Evolutionary conservation across 371 early-diverging fungal species (phyloP).

Genomic region (Entomophthora muscae): DNA sequence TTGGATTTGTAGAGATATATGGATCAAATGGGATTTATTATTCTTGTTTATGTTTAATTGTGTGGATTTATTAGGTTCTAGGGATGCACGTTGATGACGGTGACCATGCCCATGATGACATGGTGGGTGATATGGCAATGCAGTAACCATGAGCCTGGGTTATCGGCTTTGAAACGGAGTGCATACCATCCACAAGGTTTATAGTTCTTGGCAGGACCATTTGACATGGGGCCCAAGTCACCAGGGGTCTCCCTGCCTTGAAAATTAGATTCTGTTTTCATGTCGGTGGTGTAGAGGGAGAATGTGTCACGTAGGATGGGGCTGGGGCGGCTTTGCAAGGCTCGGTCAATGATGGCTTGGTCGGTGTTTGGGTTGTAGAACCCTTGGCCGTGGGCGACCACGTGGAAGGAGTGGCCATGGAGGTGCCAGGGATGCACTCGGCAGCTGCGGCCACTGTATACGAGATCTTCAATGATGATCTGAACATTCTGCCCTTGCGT

Average conservation of each 20-base stretch:
- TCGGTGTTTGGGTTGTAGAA: background rate
- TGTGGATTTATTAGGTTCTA: no score
- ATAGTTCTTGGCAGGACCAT: background rate
- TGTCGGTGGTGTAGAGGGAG: background rate
- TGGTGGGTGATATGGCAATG: conserved; percentile 29
- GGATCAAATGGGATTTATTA: no score
- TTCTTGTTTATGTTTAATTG: no score
- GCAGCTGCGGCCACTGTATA: background rate
- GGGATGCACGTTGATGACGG: conserved; percentile 7
- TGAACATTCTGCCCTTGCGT: background rate
- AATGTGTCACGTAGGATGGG: background rate
- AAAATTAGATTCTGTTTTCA: background rate
- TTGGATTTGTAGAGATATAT: no score
- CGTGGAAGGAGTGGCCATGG: conserved; percentile 6
- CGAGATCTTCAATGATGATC: background rate
- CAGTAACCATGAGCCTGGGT: conserved; percentile 29
- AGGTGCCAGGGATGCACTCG: conserved; percentile 2
- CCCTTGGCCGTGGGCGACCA: conserved; percentile 1
- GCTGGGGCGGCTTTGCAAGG: background rate
- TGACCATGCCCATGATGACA: conserved; percentile 26
- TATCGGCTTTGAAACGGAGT: conserved; percentile 16
- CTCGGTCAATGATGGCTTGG: background rate
- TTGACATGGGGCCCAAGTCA: background rate
- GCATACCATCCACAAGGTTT: conserved; percentile 5
- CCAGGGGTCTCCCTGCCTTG: background rate